Evolutionary conservation across 768 basidiomycete genomes (phyloP).

Genomic region (Gelatoporia subvermispora): DNA sequence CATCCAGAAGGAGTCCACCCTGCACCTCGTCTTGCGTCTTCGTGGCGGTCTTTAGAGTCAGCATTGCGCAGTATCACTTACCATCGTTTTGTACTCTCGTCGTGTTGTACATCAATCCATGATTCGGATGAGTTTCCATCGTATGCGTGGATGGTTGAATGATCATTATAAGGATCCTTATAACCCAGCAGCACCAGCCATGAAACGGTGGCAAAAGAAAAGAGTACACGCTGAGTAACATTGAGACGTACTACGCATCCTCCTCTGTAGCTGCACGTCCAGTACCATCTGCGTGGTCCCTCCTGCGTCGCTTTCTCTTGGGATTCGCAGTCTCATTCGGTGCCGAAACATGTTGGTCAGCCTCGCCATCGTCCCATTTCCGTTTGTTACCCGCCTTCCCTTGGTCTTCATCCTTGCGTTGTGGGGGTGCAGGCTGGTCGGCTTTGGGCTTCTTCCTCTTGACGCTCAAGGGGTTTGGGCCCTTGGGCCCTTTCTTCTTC

Average conservation of each 20-base stretch:
- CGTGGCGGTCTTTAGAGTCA: slow-evolving; percentile 57
- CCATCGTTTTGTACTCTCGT: background rate
- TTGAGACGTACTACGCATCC: background rate
- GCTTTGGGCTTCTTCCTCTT: slow-evolving; percentile 69
- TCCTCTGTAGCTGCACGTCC: background rate
- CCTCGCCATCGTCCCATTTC: slow-evolving; percentile 18
- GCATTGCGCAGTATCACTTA: background rate
- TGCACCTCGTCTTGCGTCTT: slow-evolving; percentile 52
- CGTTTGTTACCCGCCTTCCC: slow-evolving; percentile 23
- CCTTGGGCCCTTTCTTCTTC: slow-evolving; percentile 69
- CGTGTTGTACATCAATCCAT: no score
- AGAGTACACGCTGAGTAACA: background rate
- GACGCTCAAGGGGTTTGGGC: slow-evolving; percentile 87
- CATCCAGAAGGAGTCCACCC: slow-evolving; percentile 29
- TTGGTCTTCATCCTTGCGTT: background rate
- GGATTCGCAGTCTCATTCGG: slow-evolving; percentile 14
- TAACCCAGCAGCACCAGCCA: background rate
- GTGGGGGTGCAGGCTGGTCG: background rate
- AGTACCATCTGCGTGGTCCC: background rate
- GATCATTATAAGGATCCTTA: background rate
- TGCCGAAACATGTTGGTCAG: slow-evolving; percentile 5
- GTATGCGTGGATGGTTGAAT: background rate
- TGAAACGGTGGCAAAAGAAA: background rate
- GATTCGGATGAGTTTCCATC: no score
- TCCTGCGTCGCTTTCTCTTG: slow-evolving; percentile 25